Evolutionary conservation across 768 basidiomycete genomes (phyloP), one percentile per base, ranked within the genome.

Genomic region (Calvatia gigantea): DNA sequence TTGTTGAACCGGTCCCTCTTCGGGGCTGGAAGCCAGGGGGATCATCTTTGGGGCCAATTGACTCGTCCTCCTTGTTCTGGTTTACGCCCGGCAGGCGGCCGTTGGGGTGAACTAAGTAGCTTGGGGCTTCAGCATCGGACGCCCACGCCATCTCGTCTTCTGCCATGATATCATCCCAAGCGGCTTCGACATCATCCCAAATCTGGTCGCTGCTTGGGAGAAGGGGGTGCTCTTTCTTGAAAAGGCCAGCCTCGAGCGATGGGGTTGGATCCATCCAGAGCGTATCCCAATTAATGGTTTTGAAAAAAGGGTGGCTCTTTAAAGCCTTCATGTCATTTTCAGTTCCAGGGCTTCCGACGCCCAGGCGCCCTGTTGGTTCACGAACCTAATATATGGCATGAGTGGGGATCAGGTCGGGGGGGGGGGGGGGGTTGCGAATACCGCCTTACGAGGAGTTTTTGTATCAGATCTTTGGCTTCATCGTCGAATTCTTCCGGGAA

Each of bases 401-500:
- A 57, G 42, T 43, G 39, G 12, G 39, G 42, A n/a, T 1, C 21
- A 19, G 12, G 15, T 46, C 53, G 23, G 33, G 44, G 44, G 44
- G 23, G 37, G 55, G 15, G 46, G 54, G 23, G 33, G 44, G 44
- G 44, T 28, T 41, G 55, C 32, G 1, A 35, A 46, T n/a, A 17
- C 11, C 58, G 5, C 28, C 81, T 55, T 43, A 96, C 93, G 60
- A 99, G 72, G 4, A 98, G 78, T 54, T 76, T 78, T 62, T 82
- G 76, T 17, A 98, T 80, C 44, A 99, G 76, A 69, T 93, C 91
- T 61, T 83, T 82, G 3, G 93, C 94, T 37, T 86, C 79, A 42
- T 78, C 74, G 64, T 96, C 91, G 63, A 97, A 95, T 1, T 83
- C 87, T 7, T 87, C 85, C 0, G 96, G 94, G 66, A 94, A 91